Base-by-base conservation (phyloP, 371 early-diverging fungal species). In the Lichtheimia ornata region DNA sequence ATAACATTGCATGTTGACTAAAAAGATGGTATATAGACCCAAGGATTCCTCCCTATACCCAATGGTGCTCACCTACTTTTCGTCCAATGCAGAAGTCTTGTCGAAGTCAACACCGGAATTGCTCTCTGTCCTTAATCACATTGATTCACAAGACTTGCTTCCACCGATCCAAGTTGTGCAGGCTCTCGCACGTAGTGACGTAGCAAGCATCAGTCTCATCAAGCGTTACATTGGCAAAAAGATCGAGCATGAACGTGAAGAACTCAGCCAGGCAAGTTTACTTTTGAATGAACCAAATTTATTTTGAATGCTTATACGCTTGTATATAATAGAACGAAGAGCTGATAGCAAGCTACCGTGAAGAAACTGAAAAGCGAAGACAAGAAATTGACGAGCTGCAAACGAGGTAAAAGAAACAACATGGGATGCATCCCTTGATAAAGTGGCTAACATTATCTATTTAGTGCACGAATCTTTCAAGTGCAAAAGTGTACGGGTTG, bases 81-180 rank as follows among this genome's bases (percentile, higher is more conserved):
- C 93, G 0, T 84, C 88, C 15, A 82, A 80, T 18, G 82, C 85
- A 43, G 84, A 83, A 55, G 84, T 84, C 20, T 65, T 77, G 59
- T 62, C 63, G n/a, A 81, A 76, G 50, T 83, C 82, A 17, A 82
- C 79, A 7, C 68, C 78, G 22, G 84, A 89, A 59, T 67, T 94
- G 50, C 58, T 84, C 5, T 82, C 89, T 55, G 90, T 95, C 1
- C 75, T 97, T 61, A 84, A 86, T 42, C 87, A 87, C 17, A 95
- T 97, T 62, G 94, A 96, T 55, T 77, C 82, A n/a, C 82, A 88
- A 62, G 91, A 91, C 54, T 72, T 97, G 18, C 69, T 97, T 66
- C 90, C 94, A 20, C 95, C 94, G 13, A 73, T 96, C 47, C 90
- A 95, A 61, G 93, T 97, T 2, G 76, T 97, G 0, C 93, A 94